These are phyloP conservation scores for Auriscalpium microsporum DNA, from an alignment of 768 basidiomycete species.

Conservation along the genomic window DNA sequence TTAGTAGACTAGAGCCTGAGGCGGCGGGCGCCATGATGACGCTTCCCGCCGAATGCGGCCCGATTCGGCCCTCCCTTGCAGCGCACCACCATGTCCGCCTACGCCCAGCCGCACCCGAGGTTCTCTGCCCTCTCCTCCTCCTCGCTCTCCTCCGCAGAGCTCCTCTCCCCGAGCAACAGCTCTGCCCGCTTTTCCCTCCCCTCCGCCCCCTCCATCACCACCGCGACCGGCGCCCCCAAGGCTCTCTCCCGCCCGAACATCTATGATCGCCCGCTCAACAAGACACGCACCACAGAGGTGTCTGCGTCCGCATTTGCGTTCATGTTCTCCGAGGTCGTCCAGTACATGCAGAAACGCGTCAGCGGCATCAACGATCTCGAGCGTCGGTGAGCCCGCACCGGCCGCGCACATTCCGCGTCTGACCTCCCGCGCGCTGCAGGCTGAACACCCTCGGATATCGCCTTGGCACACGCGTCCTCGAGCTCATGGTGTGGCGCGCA, in stretches of 20 bases:
- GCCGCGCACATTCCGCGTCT: neutral
- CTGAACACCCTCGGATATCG: slow-evolving; percentile 91
- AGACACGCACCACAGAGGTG: slow-evolving; percentile 78
- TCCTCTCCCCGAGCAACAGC: slow-evolving; percentile 46
- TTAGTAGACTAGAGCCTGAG: neutral
- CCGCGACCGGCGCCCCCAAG: slow-evolving; percentile 29
- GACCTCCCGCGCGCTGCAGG: slow-evolving; percentile 31
- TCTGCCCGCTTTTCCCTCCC: slow-evolving; percentile 67
- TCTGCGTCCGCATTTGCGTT: slow-evolving; percentile 79
- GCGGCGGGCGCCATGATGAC: neutral
- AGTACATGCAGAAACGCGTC: slow-evolving; percentile 94
- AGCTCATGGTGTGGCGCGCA: slow-evolving; percentile 74
- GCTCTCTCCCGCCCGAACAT: slow-evolving; percentile 56
- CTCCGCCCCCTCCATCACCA: slow-evolving; percentile 41
- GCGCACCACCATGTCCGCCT: slow-evolving; percentile 29
- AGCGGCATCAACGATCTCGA: slow-evolving; percentile 94
- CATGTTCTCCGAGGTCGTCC: slow-evolving; percentile 87
- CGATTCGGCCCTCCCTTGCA: too few species aligned
- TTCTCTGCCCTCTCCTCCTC: slow-evolving; percentile 61
- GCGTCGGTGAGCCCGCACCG: slow-evolving; percentile 50
- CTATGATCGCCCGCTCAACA: slow-evolving; percentile 85
- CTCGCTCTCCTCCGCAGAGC: slow-evolving; percentile 38
- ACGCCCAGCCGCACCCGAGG: slow-evolving; percentile 55
- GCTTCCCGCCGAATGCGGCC: too few species aligned
- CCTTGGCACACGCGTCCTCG: slow-evolving; percentile 79